phyloP scores from a whole-genome alignment of 345 rosid genomes.

The Gossypioides kirkii region DNA sequence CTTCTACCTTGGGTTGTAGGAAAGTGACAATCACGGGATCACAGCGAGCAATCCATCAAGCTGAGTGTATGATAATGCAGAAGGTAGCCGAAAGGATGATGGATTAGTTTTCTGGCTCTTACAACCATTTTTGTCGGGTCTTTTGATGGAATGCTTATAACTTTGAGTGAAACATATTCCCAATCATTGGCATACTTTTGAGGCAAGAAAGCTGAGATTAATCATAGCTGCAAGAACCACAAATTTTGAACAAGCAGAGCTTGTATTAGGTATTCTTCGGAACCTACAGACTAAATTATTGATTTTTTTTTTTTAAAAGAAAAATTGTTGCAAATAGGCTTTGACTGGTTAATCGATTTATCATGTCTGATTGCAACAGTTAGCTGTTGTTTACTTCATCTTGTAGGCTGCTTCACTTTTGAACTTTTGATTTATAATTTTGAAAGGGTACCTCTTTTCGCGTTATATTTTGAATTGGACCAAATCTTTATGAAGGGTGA shows the following conservation, averaged over 20 bases:
- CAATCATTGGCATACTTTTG: neutral
- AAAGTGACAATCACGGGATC: conserved; percentile 94
- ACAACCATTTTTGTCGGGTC: conserved; percentile 17
- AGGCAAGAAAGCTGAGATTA: conserved; percentile 19
- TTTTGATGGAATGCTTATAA: neutral
- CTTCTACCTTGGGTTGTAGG: conserved; percentile 40
- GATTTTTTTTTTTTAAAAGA: neutral
- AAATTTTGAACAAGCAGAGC: conserved; percentile 18
- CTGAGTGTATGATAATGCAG: conserved; percentile 90
- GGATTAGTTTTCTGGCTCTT: conserved; percentile 33
- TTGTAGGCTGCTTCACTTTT: no score
- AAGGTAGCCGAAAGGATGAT: conserved; percentile 81
- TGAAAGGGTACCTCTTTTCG: no score
- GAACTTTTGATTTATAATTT: no score
- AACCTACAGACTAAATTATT: conserved; percentile 13
- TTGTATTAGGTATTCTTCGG: conserved; percentile 25
- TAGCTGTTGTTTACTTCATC: no score
- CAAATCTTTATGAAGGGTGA: no score
- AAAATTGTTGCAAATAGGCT: neutral
- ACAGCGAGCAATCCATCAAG: conserved; percentile 73
- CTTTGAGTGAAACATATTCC: neutral
- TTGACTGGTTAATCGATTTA: neutral
- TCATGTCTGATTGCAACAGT: neutral
- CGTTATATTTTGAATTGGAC: no score
- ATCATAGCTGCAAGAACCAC: conserved; percentile 3